These are phyloP conservation scores for Penicillium sp. DNA, from an alignment of 2,329 filamentous ascomycete species.

Conservation along the genomic window DNA sequence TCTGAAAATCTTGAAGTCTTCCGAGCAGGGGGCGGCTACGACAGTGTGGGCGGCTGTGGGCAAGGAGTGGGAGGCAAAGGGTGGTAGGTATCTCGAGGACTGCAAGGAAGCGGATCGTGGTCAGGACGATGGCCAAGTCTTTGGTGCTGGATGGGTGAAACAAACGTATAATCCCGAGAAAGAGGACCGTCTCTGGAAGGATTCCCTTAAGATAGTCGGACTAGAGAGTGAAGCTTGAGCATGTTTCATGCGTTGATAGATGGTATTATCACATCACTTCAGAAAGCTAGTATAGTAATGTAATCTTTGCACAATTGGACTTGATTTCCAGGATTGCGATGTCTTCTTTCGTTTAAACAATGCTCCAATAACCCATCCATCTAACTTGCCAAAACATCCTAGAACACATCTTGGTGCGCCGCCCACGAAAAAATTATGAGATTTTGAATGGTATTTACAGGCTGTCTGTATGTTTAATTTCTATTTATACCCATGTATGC, in stretches of 20 bases:
- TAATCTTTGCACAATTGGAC: not conserved
- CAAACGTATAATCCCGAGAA: constrained; percentile 1
- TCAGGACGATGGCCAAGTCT: constrained; percentile 1
- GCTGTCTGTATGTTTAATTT: not conserved
- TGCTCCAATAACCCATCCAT: no score
- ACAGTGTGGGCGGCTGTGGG: constrained; percentile 35
- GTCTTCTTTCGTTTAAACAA: no score
- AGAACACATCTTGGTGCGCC: not conserved
- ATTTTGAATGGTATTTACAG: not conserved
- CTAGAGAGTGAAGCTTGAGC: not conserved
- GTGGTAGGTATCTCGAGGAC: constrained; percentile 37
- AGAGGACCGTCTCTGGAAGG: constrained; percentile 3
- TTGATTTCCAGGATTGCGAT: no score
- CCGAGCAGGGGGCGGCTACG: constrained; percentile 44
- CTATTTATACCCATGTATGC: not conserved
- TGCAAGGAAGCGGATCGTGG: constrained; percentile 17
- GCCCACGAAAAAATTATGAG: not conserved
- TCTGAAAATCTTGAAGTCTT: constrained; percentile 29
- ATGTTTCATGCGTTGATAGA: not conserved
- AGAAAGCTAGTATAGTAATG: not conserved
- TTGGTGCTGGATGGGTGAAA: constrained; percentile 4
- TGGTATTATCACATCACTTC: not conserved
- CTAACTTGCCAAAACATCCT: not conserved
- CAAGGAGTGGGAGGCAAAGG: constrained; percentile 33
- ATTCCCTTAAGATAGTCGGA: not conserved